phyloP scores from a whole-genome alignment of 2,329 filamentous ascomycete species.

The Plectosphaerella sp. region DNA sequence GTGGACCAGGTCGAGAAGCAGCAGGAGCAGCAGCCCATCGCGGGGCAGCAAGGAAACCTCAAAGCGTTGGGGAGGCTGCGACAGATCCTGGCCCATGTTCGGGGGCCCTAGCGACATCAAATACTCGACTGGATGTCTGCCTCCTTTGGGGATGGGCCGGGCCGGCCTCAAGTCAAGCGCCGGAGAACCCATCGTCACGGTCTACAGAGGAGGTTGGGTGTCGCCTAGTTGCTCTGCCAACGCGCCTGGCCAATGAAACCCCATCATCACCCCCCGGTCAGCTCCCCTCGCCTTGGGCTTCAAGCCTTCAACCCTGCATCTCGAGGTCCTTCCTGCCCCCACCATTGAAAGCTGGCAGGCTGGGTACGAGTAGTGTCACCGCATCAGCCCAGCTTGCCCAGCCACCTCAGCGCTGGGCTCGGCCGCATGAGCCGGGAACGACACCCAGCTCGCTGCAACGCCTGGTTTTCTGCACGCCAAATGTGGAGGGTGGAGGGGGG shows the following conservation, averaged over 20 bases:
- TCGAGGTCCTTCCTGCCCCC: neutral
- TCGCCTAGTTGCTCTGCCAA: neutral
- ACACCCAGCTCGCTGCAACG: neutral
- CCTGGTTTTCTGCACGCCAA: neutral
- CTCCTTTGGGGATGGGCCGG: neutral
- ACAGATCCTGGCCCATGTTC: slow-evolving; percentile 31
- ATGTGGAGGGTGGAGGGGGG: neutral
- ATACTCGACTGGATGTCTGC: neutral
- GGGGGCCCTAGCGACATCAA: slow-evolving; percentile 15
- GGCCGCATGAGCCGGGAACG: neutral
- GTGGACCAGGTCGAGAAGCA: slow-evolving; percentile 30
- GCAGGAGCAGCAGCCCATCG: neutral
- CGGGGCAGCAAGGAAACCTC: slow-evolving; percentile 9
- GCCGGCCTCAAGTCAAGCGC: neutral
- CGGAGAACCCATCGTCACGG: too few relatives aligned
- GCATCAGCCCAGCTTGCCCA: slow-evolving; percentile 5
- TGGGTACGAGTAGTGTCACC: neutral
- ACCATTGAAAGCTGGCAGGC: neutral
- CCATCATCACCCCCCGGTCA: neutral
- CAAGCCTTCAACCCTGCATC: neutral
- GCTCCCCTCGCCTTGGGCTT: neutral
- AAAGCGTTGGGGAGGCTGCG: slow-evolving; percentile 28
- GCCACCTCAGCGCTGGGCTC: slow-evolving; percentile 7
- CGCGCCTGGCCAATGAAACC: neutral
- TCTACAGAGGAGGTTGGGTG: neutral